phyloP scores from a whole-genome alignment of 2,329 filamentous ascomycete genomes.

The Fusarium avenaceum region DNA sequence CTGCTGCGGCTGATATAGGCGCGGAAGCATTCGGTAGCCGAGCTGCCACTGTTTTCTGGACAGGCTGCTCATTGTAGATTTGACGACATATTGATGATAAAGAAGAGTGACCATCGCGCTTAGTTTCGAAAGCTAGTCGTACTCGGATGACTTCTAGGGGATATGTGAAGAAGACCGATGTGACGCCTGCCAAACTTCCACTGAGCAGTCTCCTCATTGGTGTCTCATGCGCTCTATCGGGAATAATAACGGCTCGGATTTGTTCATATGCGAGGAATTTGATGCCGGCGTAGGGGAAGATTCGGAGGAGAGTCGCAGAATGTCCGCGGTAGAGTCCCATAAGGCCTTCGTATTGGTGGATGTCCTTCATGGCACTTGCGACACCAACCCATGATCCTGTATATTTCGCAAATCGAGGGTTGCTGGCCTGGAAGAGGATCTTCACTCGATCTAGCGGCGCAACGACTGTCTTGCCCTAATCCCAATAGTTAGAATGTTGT shows the following conservation, averaged over 20 bases:
- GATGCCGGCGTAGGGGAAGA: constrained; percentile 97
- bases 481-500: constrained; percentile 21
- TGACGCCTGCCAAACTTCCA: constrained; percentile 83
- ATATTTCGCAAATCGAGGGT: constrained; percentile 94
- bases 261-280: constrained; percentile 99
- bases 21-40: constrained; percentile 49
- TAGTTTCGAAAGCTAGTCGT: constrained; percentile 94
- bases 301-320: constrained; percentile 91
- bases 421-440: constrained; percentile 96
- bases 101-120: constrained; percentile 76
- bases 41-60: constrained; percentile 52
- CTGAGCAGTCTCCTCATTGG: constrained; percentile 79
- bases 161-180: constrained; percentile 96
- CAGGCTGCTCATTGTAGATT: constrained; percentile 84
- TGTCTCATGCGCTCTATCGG: constrained; percentile 80
- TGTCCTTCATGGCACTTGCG: constrained; percentile 84
- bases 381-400: constrained; percentile 89
- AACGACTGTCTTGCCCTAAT: constrained; percentile 91
- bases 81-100: constrained; percentile 82
- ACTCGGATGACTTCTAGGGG: constrained; percentile 94
- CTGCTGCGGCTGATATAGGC: constrained; percentile 55
- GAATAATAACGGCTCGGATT: constrained; percentile 84
- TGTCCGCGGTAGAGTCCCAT: constrained; percentile 91
- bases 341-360: constrained; percentile 80
- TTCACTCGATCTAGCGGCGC: constrained; percentile 97